Base-by-base conservation (phyloP, 768 basidiomycete species). In the Gymnopilus dilepis region DNA sequence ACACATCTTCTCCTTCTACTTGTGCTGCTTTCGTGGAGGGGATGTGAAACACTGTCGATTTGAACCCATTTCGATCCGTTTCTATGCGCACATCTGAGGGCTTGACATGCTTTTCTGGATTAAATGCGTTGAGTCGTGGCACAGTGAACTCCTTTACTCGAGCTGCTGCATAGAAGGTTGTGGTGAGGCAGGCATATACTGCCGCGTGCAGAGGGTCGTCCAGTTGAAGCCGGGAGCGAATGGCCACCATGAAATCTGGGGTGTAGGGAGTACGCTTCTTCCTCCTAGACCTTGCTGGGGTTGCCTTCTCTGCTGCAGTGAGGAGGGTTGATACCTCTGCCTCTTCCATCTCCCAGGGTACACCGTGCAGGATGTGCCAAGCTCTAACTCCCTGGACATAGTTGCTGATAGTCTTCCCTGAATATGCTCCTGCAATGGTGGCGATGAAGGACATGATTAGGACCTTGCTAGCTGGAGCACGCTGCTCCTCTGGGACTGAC, bases 111-210 rank as follows among this genome's bases (percentile, higher is more conserved):
- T 47, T 26, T 0, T 9, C 31, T 0, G 72, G 65, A 33, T 74
- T 43, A 56, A 81, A 82, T 4, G 59, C 57, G 0, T 64, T 67
- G 1, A 79, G 66, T 1, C n/a, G 68, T 1, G 65, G 70, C 0
- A 80, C 61, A 1, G 76, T 79, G 59, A 82, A 76, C 59, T 84
- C 78, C 0, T 79, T 77, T 0, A 74, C 45, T 0, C 77, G 34
- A 0, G 75, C 73, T 0, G 68, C 67, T 3, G 72, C 43, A 26
- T 67, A 84, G 65, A 82, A 82, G 6, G 66, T 65, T 0, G 76
- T 78, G 8, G 76, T 77, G 9, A 80, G 73, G 60, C 78, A 80
- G 0, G 78, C 76, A 22, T 58, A 77, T 0, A 76, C 68, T 0
- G 82, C 75, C 0, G 74, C 71, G 33, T 81, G 68, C 0, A 80